Evolutionary conservation across 1,284 basidiomycete species (phyloP), one percentile per base, ranked within the genome.

Genomic region (Mycena sp.): DNA sequence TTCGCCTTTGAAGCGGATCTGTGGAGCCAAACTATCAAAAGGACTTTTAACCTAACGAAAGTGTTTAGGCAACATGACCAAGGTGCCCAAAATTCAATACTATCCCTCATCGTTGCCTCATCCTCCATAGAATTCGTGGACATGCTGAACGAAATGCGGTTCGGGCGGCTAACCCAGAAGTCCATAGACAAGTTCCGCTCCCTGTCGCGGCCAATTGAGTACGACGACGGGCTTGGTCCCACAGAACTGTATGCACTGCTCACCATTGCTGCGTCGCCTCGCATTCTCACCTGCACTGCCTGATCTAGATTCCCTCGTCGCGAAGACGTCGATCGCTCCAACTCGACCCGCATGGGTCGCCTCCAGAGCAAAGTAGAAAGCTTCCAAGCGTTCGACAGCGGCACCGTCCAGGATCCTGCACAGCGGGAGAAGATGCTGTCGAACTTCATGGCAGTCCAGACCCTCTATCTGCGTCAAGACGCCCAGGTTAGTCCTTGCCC

Each of bases 141-240:
- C 70, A 94, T 98, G 84, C 79, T 98, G 45, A 97, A 97, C 72
- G 90, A 94, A 73, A 93, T 97, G 88, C 88, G 95, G 16, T 91
- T 92, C 69, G 96, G 95, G 4, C 79, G 70, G 35, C 74, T 95
- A 16, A 79, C 81, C 30, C 55, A 66, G 53, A 74, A 77, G 49
- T 83, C 83, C 2, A 82, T 88, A n/a, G 65, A 73, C 6, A 80
- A 81, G 10, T 94, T 96, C 68, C 84, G 80, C 65, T 72, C 74
- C 0, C 82, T 91, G 32, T 89, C 91, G 61, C 80, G 88, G 48
- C 68, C 74, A 6, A 83, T 97, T 4, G 67, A 78, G 1, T 90
- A 90, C 65, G 77, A 82, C 7, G 93, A 95, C 72, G 92, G 89
- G 0, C 83, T 95, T 26, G 90, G 86, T 43, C 88, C 95, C 0